phyloP scores from a whole-genome alignment of 192 early-diverging fungal genomes.

The Spizellomyces sp. region DNA sequence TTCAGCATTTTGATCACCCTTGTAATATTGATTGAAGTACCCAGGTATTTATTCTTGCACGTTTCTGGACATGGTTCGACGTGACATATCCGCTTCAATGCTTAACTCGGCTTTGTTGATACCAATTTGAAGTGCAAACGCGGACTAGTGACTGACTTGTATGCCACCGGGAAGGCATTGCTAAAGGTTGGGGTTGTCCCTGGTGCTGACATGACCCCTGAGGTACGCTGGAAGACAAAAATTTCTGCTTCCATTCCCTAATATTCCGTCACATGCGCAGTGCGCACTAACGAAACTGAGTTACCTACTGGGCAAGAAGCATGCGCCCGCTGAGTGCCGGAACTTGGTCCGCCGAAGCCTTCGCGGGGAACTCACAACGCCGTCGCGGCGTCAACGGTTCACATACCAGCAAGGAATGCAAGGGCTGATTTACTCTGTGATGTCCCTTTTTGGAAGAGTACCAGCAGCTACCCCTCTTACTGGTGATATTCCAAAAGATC shows the following conservation, averaged over 20 bases:
- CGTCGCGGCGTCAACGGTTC: slow-evolving; percentile 65
- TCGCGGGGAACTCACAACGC: slow-evolving; percentile 88
- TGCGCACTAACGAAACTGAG: slow-evolving; percentile 96
- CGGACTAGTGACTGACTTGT: slow-evolving; percentile 87
- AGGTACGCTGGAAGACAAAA: slow-evolving; percentile 40
- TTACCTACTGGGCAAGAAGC: slow-evolving; percentile 79
- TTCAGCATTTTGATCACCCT: too few species aligned
- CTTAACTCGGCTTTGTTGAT: not conserved
- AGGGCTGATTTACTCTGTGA: slow-evolving; percentile 30
- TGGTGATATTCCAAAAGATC: not conserved
- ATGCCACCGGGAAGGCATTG: slow-evolving; percentile 87
- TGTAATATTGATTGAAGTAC: too few species aligned
- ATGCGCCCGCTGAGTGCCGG: slow-evolving; percentile 71
- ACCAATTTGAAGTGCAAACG: slow-evolving; percentile 52
- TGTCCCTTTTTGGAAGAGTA: slow-evolving; percentile 23
- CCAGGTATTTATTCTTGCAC: too few species aligned
- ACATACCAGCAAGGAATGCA: slow-evolving; percentile 66
- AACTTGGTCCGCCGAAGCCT: slow-evolving; percentile 81
- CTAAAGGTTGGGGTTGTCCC: slow-evolving; percentile 80
- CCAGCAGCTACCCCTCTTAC: not conserved
- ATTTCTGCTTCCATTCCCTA: slow-evolving; percentile 1
- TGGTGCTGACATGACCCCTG: slow-evolving; percentile 92
- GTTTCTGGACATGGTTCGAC: too few species aligned
- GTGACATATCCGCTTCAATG: too few species aligned
- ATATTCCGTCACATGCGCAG: slow-evolving; percentile 11